Evolutionary conservation across 768 basidiomycete genomes (phyloP), one percentile per base, ranked within the genome.

Genomic region (Gymnopilus junonius): DNA sequence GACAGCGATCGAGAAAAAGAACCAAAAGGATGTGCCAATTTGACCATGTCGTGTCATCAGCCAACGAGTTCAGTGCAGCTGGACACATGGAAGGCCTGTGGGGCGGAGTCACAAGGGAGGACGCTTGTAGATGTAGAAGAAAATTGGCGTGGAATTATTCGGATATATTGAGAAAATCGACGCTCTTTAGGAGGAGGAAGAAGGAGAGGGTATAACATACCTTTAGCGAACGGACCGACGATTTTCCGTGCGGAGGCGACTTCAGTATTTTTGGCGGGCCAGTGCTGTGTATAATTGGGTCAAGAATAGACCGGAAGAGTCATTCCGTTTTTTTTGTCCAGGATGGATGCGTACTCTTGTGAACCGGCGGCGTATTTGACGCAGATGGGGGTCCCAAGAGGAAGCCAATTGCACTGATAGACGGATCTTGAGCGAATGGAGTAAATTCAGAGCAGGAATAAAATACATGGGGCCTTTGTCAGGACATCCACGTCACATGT

Each of bases 101-200:
- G 35, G 35, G 54, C 54, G 7, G 17, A 25, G 54, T 55, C 54
- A 55, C 54, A 55, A 55, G 54, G 54, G 20, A 23, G 32, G 15
- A 4, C 11, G 20, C 54, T 40, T 20, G 20, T 11, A 32, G 31
- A 29, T 32, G 17, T 4, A 29, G 29, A 20, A 51, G 48, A 25
- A 2, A 20, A n/a, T 2, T 4, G 31, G 35, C 57, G 65, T 68
- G 67, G 67, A 68, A 69, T 60, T 5, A 54, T 59, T 57, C 29
- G 48, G 56, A 63, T 59, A 59, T 56, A 62, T 56, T 32, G 15
- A 64, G 63, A 12, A 37, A 59, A 62, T 55, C 20, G 43, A 61
- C 40, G 63, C 59, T 1, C 31, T 39, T 64, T 66, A 29, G 20
- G 63, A 62, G 63, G 56, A 54, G 54, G 53, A 58, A 58, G 56